Evolutionary conservation across 106 monocot genomes (phyloP), one percentile per base, ranked within the genome.

Genomic region (Acorus gramineus): DNA sequence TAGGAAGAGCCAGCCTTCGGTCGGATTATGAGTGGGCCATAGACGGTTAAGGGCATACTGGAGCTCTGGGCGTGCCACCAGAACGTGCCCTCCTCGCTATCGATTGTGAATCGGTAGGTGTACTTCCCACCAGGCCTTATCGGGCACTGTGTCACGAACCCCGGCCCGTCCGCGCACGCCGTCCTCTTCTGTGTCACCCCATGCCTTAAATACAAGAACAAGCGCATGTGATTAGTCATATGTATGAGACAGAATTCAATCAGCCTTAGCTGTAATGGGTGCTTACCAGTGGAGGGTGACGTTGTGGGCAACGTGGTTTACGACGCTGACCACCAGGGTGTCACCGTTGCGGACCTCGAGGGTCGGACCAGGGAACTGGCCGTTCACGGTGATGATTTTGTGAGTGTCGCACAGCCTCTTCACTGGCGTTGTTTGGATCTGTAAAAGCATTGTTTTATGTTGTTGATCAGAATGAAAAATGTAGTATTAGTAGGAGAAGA

Each of bases 1-100:
- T 85, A 85, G 2, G 70, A 14, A 42, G 63, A 50, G 61, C 52
- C 65, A 1, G 53, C 46, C 28, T 57, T 71, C 11, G 85, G 85
- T 12, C 63, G 47, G 55, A 86, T 77, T 67, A 82, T 63, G 46
- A 86, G 63, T 7, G 86, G 82, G 7, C 86, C 86, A 43, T 86
- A 73, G 7, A 86, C 86, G 4, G 86, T 82, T 6, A 79, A 82
- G 49, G 82, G 66, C 12, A 86, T 82, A 79, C 82, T 79, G 5
- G 82, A 86, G 67, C 79, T 79, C 57, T 86, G 82, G 3, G 82
- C 86, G 58, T 86, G 82, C 86, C 86, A 86, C 79, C 79, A 86
- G 4, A 86, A 57, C 2, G 86, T 86, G 10, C 86, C 86, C 63
- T 82, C 82, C 52, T 82, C 82, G 3, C 68, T 82, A 14, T 73